Base-by-base conservation (phyloP, 139 green algal genomes). In the Chlorella sp. region DNA sequence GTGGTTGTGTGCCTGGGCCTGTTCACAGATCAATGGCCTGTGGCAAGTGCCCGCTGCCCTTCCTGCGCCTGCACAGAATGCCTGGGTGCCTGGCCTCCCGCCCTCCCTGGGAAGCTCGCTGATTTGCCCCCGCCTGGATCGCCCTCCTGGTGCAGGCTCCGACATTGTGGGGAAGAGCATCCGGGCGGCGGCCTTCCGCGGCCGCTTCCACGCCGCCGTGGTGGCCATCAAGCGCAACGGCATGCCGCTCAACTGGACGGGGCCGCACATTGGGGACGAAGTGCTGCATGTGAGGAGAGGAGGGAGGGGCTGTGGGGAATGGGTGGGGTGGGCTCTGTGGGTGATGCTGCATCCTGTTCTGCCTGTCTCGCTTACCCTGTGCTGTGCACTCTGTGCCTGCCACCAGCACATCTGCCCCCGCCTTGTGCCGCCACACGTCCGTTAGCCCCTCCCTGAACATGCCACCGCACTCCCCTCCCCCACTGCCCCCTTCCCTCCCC, bases 141-240 rank as follows among this genome's bases (percentile, higher is more conserved):
- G 7, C 48, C 48, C 21, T 28, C 64, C 64, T 4, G 2, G 21
- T 57, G 87, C 87, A 90, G 87, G 64, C 32, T 57, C 90, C 57
- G 36, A 85, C 37, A 87, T 93, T 66, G 85, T 86, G 53, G 91
- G 94, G 39, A 81, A 95, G 68, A 91, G 32, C 42, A 93, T 97
- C 42, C 73, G 88, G 16, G 90, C 91, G 21, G 61, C 90, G 15
- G 92, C 92, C 73, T 97, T 97, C 89, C 89, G 95, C 48, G 92
- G 91, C 36, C 86, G 90, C 64, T 97, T 96, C 90, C 86, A 94
- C 34, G 95, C 95, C 30, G 94, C 94, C 32, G 92, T 97, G 57
- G 92, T 97, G 73, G 92, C 95, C 81, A 94, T 97, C 40, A 96
- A 97, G 88, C 92, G 95, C 39, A 83, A 93, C 73, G 88, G 88